Evolutionary conservation across 306 rosid genomes (phyloP).

Genomic region (Citrullus colocynthis): DNA sequence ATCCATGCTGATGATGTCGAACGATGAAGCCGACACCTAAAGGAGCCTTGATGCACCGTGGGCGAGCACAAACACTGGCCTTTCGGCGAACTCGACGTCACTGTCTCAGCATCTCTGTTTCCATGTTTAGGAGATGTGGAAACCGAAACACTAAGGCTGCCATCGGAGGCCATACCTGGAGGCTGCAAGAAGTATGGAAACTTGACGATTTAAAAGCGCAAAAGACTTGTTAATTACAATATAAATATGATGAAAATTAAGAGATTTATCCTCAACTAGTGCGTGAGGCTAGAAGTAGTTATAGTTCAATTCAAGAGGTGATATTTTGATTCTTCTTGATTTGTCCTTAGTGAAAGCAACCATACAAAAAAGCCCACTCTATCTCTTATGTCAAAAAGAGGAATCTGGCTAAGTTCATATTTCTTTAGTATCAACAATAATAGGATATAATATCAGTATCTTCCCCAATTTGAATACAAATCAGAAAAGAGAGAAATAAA

Average conservation of each 20-base stretch:
- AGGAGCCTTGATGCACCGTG: slow-evolving; percentile 77
- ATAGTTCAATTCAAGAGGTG: slow-evolving; percentile 10
- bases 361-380: not conserved
- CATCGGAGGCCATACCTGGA: slow-evolving; percentile 1
- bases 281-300: slow-evolving; percentile 15
- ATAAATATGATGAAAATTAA: slow-evolving; percentile 5
- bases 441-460: slow-evolving; percentile 1
- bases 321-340: slow-evolving; percentile 7
- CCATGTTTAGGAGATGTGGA: slow-evolving; percentile 37
- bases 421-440: not conserved
- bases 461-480: not conserved
- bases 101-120: slow-evolving; percentile 13
- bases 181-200: slow-evolving; percentile 4
- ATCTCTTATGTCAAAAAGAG: not conserved
- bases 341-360: slow-evolving; percentile 18
- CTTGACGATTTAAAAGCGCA: not conserved
- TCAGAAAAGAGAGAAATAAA: not conserved
- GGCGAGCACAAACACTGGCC: slow-evolving; percentile 86
- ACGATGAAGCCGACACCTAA: slow-evolving; percentile 78
- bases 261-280: slow-evolving; percentile 1
- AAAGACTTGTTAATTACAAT: not conserved
- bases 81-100: slow-evolving; percentile 23
- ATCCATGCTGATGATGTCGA: slow-evolving; percentile 24
- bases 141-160: not conserved
- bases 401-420: slow-evolving; percentile 2